Percentiles rank a stretch among this genome's conserved stretches.
Conservation (phyloP, 495 filamentous ascomycete genomes). For the Ascobolus immersus region DNA sequence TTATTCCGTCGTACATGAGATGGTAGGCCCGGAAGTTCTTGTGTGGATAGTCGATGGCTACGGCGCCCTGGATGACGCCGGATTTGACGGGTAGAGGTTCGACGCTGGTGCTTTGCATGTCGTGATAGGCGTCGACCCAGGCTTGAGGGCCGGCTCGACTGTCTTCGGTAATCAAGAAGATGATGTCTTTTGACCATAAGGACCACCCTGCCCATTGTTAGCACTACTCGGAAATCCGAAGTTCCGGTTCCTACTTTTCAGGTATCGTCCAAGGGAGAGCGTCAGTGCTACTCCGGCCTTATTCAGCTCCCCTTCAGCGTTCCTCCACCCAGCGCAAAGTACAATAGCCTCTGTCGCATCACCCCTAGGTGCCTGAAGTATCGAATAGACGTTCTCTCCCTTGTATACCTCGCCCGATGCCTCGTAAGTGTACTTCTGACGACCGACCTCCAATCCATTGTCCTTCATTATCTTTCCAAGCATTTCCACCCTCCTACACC, state of each 20-base stretch:
- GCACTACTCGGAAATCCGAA: conserved; percentile 2
- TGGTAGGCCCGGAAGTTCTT: conserved; percentile 67
- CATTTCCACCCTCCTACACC: conserved; percentile 21
- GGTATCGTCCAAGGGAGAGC: conserved; percentile 71
- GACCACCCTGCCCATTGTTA: conserved; percentile 45
- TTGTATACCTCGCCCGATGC: conserved; percentile 42
- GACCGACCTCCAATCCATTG: conserved; percentile 58
- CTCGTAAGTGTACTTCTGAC: conserved; percentile 58
- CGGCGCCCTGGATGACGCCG: conserved; percentile 71
- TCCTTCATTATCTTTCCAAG: conserved; percentile 48
- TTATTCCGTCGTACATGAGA: conserved; percentile 85
- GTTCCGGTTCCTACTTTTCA: conserved; percentile 37
- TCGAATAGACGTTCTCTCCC: conserved; percentile 82
- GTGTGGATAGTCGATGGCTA: conserved; percentile 81
- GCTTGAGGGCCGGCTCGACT: conserved; percentile 78
- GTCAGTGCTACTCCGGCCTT: conserved; percentile 63
- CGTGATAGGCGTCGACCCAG: conserved; percentile 94
- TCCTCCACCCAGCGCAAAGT: conserved; percentile 67
- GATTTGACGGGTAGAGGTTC: conserved; percentile 70
- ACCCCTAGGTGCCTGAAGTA: conserved; percentile 81
- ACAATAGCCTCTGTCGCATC: conserved; percentile 98
- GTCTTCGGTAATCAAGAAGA: conserved; percentile 69
- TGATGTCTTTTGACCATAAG: conserved; percentile 95
- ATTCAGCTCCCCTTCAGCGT: conserved; percentile 56
- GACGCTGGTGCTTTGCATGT: conserved; percentile 32